phyloP scores from a whole-genome alignment of 345 rosid species.

The Diplotaxis tenuifolia region DNA sequence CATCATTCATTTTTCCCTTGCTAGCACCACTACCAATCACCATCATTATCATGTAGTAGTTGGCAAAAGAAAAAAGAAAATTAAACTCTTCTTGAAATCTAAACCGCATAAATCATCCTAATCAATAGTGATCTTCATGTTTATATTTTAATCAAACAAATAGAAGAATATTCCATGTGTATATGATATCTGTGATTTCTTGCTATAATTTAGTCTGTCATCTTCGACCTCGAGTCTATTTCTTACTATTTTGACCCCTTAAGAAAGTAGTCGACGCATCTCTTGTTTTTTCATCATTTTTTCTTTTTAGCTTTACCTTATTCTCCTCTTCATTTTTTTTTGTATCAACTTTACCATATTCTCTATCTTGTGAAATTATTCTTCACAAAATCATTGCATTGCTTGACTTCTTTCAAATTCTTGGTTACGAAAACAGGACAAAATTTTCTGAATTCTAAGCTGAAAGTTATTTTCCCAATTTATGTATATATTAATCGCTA shows the following conservation, averaged over 20 bases:
- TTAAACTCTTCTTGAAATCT: conserved; percentile 3
- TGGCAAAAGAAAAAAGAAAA: not conserved
- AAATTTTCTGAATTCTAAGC: conserved; percentile 2
- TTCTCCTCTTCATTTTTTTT: not conserved
- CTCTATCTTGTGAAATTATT: conserved; percentile 23
- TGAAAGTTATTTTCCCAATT: conserved; percentile 1
- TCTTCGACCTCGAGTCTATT: conserved; percentile 20
- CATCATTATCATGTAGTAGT: conserved; percentile 17
- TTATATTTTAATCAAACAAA: not conserved
- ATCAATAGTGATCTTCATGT: not conserved
- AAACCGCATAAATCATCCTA: conserved; percentile 18
- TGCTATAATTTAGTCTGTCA: conserved; percentile 10
- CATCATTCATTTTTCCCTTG: conserved; percentile 30
- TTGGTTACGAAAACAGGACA: not conserved
- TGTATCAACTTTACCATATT: not conserved
- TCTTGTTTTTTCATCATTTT: conserved; percentile 19
- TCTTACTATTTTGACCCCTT: conserved; percentile 19
- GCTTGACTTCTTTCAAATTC: conserved; percentile 21
- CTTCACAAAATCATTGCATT: conserved; percentile 25
- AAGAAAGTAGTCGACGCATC: conserved; percentile 35
- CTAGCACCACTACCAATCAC: conserved; percentile 30
- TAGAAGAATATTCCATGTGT: not conserved
- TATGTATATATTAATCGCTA: conserved; percentile 20
- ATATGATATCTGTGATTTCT: conserved; percentile 7
- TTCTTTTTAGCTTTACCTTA: conserved; percentile 10